These are phyloP conservation scores for Penicillium odoratum DNA, from an alignment of 495 filamentous ascomycete species.

Conservation along the genomic window DNA sequence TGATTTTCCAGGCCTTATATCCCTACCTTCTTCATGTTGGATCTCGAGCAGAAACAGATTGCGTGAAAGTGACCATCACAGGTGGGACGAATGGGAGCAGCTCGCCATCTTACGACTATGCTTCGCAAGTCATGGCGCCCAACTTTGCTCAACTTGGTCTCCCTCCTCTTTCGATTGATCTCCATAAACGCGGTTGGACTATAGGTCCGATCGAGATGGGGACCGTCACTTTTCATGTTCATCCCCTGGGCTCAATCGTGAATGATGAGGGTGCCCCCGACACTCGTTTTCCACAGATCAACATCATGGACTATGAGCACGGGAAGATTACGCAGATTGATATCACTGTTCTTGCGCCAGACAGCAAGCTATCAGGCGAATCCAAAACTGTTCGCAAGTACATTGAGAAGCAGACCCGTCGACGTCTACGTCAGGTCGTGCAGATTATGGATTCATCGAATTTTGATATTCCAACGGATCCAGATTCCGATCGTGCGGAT, in stretches of 20 bases:
- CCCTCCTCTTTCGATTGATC: constrained; percentile 51
- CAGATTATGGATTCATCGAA: constrained; percentile 11
- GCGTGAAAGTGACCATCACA: constrained; percentile 59
- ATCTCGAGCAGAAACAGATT: constrained; percentile 24
- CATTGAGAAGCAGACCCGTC: constrained; percentile 12
- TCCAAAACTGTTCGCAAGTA: constrained; percentile 10
- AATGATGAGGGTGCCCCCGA: background rate
- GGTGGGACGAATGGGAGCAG: constrained; percentile 78
- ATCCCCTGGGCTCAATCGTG: constrained; percentile 41
- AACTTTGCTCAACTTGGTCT: constrained; percentile 64
- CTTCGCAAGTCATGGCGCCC: constrained; percentile 72
- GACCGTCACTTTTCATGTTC: constrained; percentile 56
- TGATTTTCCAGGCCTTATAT: constrained; percentile 82
- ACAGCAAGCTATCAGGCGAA: constrained; percentile 16
- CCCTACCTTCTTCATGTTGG: constrained; percentile 70
- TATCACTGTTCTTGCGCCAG: constrained; percentile 58
- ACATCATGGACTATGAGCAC: constrained; percentile 29
- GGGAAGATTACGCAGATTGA: constrained; percentile 58
- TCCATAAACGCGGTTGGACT: constrained; percentile 69
- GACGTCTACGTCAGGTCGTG: constrained; percentile 12
- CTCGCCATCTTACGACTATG: constrained; percentile 75
- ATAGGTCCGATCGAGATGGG: constrained; percentile 58
- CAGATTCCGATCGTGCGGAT: background rate
- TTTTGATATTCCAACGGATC: constrained; percentile 7
- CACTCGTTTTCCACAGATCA: constrained; percentile 38